Percentiles rank a stretch among this genome's conserved stretches.
Conservation (phyloP, 495 filamentous ascomycete genomes). For the Penicillium robsamsonii region DNA sequence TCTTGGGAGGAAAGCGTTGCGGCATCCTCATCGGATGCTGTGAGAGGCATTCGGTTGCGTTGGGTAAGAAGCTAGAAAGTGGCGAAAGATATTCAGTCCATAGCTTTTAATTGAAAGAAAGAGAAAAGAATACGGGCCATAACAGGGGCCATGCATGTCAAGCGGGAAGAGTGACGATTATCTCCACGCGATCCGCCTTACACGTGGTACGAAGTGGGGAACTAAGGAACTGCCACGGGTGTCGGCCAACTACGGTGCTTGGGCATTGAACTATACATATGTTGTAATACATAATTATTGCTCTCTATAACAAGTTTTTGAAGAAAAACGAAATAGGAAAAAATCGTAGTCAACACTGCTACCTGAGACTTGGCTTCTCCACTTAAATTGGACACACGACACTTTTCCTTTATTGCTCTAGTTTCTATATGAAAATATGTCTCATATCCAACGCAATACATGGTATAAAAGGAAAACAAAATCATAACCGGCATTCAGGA, state of each 20-base stretch:
- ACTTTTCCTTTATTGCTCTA: constrained; percentile 6
- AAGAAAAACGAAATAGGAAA: no score
- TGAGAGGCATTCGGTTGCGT: constrained; percentile 17
- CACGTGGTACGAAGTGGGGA: background rate
- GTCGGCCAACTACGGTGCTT: no score
- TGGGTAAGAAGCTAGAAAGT: constrained; percentile 18
- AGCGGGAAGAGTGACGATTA: constrained; percentile 9
- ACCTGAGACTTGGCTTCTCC: background rate
- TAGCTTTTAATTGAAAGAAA: background rate
- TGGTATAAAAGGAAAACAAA: constrained; percentile 21
- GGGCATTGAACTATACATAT: no score
- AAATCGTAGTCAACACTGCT: no score
- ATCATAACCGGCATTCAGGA: constrained; percentile 19
- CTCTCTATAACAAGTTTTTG: no score
- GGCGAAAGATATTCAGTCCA: background rate
- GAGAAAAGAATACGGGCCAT: background rate
- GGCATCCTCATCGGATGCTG: constrained; percentile 19
- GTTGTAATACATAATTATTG: no score
- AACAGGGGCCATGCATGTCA: background rate
- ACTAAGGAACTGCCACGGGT: no score
- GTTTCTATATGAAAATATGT: constrained; percentile 7
- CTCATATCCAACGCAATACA: constrained; percentile 16
- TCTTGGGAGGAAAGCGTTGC: constrained; percentile 68
- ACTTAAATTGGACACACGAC: background rate
- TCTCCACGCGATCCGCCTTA: constrained; percentile 12